Evolutionary conservation across 2,329 filamentous ascomycete genomes (phyloP).

Genomic region (Chaetoscypha palmicola): DNA sequence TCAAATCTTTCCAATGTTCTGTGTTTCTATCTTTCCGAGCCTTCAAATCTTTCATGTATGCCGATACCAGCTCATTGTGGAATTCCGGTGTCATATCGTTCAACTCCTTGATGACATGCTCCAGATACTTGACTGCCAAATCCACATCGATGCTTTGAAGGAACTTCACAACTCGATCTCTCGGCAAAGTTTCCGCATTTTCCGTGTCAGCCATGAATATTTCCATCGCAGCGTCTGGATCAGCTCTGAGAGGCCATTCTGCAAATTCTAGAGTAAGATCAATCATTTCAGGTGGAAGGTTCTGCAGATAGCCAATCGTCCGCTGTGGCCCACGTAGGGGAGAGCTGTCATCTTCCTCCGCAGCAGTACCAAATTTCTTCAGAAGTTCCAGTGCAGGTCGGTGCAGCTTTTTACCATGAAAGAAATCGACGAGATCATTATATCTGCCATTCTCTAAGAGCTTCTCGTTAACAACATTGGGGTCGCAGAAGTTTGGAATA

Average conservation of each 20-base stretch:
- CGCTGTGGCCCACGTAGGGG: conserved; percentile 71
- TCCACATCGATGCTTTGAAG: conserved; percentile 60
- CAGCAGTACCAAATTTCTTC: conserved; percentile 65
- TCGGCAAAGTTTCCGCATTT: conserved; percentile 83
- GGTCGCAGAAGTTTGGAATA: conserved; percentile 94
- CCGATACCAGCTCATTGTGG: conserved; percentile 74
- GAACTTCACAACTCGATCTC: conserved; percentile 68
- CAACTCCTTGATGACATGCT: conserved; percentile 84
- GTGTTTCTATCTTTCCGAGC: conserved; percentile 34
- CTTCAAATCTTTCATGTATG: conserved; percentile 51
- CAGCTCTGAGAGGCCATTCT: conserved; percentile 72
- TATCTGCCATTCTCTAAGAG: conserved; percentile 83
- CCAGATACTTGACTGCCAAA: conserved; percentile 76
- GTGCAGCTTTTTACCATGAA: conserved; percentile 91
- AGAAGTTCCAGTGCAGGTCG: conserved; percentile 78
- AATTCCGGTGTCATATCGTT: conserved; percentile 79
- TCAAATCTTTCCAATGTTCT: conserved; percentile 49
- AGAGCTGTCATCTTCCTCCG: conserved; percentile 43
- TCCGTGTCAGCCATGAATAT: conserved; percentile 90
- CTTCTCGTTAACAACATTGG: conserved; percentile 88
- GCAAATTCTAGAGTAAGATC: conserved; percentile 89
- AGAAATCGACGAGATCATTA: conserved; percentile 93
- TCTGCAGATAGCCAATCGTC: conserved; percentile 86
- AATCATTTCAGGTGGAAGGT: conserved; percentile 76
- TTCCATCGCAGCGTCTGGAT: conserved; percentile 77